Conservation (phyloP, 345 rosid genomes). For the Corchorus capsularis region DNA sequence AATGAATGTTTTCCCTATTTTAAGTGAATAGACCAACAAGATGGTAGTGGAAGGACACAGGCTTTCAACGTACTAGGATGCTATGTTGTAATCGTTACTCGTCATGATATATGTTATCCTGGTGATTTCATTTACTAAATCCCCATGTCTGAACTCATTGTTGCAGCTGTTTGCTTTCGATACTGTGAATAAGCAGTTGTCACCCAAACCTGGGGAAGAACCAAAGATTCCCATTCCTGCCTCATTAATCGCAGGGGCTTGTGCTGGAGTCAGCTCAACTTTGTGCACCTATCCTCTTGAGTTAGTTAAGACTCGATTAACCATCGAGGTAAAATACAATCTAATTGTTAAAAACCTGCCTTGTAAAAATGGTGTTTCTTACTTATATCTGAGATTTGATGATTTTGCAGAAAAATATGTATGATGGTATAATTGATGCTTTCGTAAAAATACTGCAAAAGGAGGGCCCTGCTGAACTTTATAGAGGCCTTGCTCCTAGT, state of each 20-base stretch:
- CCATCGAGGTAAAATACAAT: constrained; percentile 65
- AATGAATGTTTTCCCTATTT: background rate
- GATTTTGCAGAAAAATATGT: constrained; percentile 72
- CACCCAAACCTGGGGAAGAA: constrained; percentile 68
- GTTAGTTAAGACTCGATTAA: constrained; percentile 86
- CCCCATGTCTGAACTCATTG: constrained; percentile 6
- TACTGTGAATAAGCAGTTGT: constrained; percentile 75
- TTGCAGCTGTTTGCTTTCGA: constrained; percentile 89
- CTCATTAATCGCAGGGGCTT: constrained; percentile 91
- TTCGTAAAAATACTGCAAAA: constrained; percentile 70
- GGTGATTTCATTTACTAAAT: background rate
- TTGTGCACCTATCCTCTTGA: constrained; percentile 93
- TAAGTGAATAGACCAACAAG: background rate
- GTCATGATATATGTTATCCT: background rate
- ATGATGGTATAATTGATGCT: constrained; percentile 75
- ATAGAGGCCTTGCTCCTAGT: constrained; percentile 94
- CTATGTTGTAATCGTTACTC: background rate
- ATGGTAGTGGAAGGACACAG: background rate
- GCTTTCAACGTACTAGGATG: background rate
- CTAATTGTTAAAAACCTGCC: background rate
- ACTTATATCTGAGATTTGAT: background rate
- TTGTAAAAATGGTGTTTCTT: background rate
- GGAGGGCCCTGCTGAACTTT: constrained; percentile 87
- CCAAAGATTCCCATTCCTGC: constrained; percentile 73
- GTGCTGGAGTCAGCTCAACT: constrained; percentile 98